Evolutionary conservation across 2,329 filamentous ascomycete species (phyloP).

Genomic region (Alternaria metachromatica): DNA sequence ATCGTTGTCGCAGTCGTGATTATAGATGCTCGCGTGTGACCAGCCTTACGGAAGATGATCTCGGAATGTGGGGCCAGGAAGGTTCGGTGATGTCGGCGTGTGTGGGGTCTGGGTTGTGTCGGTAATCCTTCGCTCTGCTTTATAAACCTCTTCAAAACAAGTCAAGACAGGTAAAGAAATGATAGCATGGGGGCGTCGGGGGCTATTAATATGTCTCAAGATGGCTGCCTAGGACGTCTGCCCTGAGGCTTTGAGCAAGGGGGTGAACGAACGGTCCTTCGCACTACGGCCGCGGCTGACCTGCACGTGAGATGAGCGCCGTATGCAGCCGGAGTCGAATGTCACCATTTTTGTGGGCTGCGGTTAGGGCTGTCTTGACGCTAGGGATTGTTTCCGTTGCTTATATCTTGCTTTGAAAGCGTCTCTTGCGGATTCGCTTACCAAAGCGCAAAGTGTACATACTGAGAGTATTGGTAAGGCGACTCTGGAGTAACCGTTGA

Average conservation of each 20-base stretch:
- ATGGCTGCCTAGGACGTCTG: not conserved
- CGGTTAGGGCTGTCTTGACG: slow-evolving; percentile 2
- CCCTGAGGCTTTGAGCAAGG: not conserved
- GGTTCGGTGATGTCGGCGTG: not conserved
- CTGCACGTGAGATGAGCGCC: not conserved
- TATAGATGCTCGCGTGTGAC: not conserved
- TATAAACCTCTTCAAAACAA: not conserved
- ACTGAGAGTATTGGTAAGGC: not conserved
- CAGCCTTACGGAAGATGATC: not conserved
- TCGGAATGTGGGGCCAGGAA: not conserved
- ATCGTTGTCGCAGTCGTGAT: not conserved
- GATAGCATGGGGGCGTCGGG: not conserved
- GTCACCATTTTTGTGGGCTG: not conserved
- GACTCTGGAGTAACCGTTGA: not conserved
- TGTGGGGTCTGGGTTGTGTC: slow-evolving; percentile 5
- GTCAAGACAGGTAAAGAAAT: not conserved
- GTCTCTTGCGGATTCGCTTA: not conserved
- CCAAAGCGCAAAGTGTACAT: not conserved
- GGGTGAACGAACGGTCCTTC: not conserved
- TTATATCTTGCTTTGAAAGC: slow-evolving; percentile 1
- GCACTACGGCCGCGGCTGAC: not conserved
- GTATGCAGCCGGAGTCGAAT: not conserved
- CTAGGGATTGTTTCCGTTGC: not conserved
- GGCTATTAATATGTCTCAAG: not conserved
- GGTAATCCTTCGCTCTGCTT: not conserved